Evolutionary conservation across 306 rosid species (phyloP).

Genomic region (Geum urbanum): DNA sequence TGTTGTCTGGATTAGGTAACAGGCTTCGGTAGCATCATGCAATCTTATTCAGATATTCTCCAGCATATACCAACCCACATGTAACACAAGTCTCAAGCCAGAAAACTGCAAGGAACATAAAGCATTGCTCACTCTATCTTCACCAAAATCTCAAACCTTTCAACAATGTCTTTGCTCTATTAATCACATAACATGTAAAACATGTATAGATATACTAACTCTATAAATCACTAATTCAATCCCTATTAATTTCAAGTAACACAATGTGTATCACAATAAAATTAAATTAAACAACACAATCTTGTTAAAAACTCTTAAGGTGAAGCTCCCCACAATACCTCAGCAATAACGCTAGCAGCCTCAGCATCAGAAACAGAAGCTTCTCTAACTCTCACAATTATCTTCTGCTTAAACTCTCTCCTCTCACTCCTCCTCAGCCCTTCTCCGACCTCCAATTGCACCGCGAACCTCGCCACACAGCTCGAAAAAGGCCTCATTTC

Average conservation of each 20-base stretch:
- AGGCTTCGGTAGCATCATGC: background rate
- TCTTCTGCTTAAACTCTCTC: constrained; percentile 66
- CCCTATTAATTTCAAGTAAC: too few species aligned
- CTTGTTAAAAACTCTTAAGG: constrained; percentile 28
- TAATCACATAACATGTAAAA: background rate
- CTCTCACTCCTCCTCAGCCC: constrained; percentile 87
- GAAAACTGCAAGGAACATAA: background rate
- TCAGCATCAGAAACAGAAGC: constrained; percentile 78
- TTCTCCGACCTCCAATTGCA: constrained; percentile 88
- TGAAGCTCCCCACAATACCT: constrained; percentile 82
- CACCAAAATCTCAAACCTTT: background rate
- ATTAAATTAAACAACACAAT: background rate
- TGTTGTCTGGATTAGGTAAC: background rate
- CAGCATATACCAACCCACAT: constrained; percentile 3
- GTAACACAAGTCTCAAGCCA: background rate
- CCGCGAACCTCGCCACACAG: constrained; percentile 78
- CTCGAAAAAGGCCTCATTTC: constrained; percentile 62
- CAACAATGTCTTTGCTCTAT: constrained; percentile 17
- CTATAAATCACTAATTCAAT: background rate
- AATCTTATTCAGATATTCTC: background rate
- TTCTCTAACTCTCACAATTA: constrained; percentile 52
- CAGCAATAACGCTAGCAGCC: constrained; percentile 74
- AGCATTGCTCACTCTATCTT: background rate
- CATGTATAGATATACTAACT: background rate
- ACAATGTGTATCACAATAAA: background rate